These are phyloP conservation scores for Fusarium secorum DNA, from an alignment of 2,329 filamentous ascomycete genomes.

Conservation along the genomic window DNA sequence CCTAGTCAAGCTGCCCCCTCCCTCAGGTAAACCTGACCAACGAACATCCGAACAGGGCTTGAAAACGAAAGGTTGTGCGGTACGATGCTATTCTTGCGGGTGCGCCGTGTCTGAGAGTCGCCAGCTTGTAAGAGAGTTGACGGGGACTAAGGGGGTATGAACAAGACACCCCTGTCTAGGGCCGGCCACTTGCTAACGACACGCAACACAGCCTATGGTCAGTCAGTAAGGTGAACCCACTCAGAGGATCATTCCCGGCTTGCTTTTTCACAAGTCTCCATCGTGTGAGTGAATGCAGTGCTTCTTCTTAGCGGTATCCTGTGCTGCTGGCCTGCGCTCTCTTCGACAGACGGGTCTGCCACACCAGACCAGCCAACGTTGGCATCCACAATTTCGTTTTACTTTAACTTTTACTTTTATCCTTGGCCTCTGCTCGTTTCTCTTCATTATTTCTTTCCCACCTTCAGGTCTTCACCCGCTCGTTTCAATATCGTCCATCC, in stretches of 20 bases:
- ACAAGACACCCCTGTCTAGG: constrained; percentile 26
- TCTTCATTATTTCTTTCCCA: constrained; percentile 11
- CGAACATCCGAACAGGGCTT: not conserved
- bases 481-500: constrained; percentile 25
- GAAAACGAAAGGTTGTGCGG: constrained; percentile 24
- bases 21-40: constrained; percentile 20
- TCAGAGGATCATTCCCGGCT: constrained; percentile 24
- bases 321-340: constrained; percentile 25
- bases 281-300: constrained; percentile 4
- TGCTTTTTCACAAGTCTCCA: constrained; percentile 31
- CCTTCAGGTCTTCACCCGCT: constrained; percentile 28
- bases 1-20: constrained; percentile 21
- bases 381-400: constrained; percentile 37
- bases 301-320: constrained; percentile 4
- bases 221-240: not conserved
- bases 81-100: constrained; percentile 6
- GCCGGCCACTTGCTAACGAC: constrained; percentile 15
- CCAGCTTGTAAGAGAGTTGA: constrained; percentile 31
- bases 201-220: constrained; percentile 24
- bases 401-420: constrained; percentile 37
- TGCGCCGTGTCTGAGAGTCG: constrained; percentile 32
- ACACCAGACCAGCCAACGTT: constrained; percentile 20
- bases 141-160: constrained; percentile 7
- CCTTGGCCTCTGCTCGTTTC: constrained; percentile 30
- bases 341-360: constrained; percentile 17